Percentiles rank a stretch among this genome's conserved stretches.
These are phyloP conservation scores for Diutina siamensis DNA, from an alignment of 1,139 yeast genomes.

Conservation along the genomic window DNA sequence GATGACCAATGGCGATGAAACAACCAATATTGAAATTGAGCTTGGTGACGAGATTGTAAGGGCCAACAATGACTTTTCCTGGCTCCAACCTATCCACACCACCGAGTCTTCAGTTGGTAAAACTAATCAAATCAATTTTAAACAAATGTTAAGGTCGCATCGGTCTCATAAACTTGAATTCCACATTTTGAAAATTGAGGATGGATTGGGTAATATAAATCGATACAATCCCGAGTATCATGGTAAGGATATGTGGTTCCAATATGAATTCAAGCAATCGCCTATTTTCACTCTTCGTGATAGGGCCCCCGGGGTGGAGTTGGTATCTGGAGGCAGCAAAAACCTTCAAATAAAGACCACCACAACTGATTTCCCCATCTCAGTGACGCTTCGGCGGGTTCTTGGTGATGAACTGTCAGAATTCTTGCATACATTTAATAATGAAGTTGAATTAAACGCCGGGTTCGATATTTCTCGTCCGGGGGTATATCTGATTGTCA, in stretches of 20 bases:
- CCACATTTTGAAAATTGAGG: conserved; percentile 54
- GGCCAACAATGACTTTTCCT: not conserved
- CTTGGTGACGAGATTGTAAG: not conserved
- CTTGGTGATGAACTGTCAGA: not conserved
- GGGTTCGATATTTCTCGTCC: conserved; percentile 39
- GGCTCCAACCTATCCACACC: conserved; percentile 2
- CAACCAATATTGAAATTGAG: not conserved
- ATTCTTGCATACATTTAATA: conserved; percentile 17
- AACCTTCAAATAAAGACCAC: conserved; percentile 15
- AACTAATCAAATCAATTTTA: conserved; percentile 7
- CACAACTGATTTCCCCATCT: not conserved
- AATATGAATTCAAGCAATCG: conserved; percentile 51
- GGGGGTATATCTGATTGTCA: conserved; percentile 48
- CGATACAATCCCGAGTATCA: conserved; percentile 39
- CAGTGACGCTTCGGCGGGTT: not conserved
- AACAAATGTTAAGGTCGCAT: conserved; percentile 35
- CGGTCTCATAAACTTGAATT: conserved; percentile 37
- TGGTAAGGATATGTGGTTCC: conserved; percentile 36
- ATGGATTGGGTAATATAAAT: conserved; percentile 63
- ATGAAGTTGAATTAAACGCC: conserved; percentile 15
- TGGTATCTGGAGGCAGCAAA: conserved; percentile 31
- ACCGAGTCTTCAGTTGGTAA: not conserved
- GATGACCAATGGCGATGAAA: conserved; percentile 37
- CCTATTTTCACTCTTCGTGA: conserved; percentile 37
- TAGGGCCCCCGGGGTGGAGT: conserved; percentile 27